Evolutionary conservation across 805 yeast species (phyloP).

Genomic region (Candida fluviatilis): DNA sequence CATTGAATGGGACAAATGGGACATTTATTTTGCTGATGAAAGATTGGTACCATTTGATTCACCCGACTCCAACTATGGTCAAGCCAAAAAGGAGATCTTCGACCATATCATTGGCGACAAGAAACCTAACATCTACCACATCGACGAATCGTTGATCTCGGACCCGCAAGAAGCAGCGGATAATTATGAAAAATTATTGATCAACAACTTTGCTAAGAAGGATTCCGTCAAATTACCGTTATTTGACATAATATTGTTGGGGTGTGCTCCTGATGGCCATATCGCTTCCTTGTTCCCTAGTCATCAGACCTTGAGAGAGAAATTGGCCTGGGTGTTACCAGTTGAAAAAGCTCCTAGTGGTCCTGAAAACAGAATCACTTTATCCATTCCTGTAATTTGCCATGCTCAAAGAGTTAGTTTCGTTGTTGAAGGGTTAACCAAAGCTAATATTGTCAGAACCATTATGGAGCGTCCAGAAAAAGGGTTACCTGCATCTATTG

Average conservation of each 20-base stretch:
- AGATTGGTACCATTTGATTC: conserved; percentile 85
- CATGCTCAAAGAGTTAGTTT: conserved; percentile 90
- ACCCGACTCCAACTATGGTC: conserved; percentile 85
- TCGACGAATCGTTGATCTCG: conserved; percentile 67
- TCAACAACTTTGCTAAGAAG: conserved; percentile 89
- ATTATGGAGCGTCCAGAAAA: conserved; percentile 97
- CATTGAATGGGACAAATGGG: conserved; percentile 92
- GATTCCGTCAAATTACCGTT: conserved; percentile 94
- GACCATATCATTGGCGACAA: conserved; percentile 56
- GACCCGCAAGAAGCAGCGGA: conserved; percentile 95
- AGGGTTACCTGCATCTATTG: conserved; percentile 90
- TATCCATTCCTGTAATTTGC: conserved; percentile 91
- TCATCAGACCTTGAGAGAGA: conserved; percentile 83
- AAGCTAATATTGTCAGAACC: conserved; percentile 85
- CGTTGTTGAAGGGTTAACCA: conserved; percentile 94
- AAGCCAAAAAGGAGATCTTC: conserved; percentile 75
- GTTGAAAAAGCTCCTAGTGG: conserved; percentile 89
- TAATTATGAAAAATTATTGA: conserved; percentile 78
- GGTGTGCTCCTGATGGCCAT: conserved; percentile 99
- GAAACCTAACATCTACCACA: conserved; percentile 74
- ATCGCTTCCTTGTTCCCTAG: conserved; percentile 95
- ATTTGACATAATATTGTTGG: conserved; percentile 85
- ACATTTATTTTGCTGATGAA: conserved; percentile 94
- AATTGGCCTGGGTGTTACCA: conserved; percentile 92
- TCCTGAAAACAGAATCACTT: conserved; percentile 76